phyloP scores from a whole-genome alignment of 1,139 yeast species.

The Candida freyschussii region DNA sequence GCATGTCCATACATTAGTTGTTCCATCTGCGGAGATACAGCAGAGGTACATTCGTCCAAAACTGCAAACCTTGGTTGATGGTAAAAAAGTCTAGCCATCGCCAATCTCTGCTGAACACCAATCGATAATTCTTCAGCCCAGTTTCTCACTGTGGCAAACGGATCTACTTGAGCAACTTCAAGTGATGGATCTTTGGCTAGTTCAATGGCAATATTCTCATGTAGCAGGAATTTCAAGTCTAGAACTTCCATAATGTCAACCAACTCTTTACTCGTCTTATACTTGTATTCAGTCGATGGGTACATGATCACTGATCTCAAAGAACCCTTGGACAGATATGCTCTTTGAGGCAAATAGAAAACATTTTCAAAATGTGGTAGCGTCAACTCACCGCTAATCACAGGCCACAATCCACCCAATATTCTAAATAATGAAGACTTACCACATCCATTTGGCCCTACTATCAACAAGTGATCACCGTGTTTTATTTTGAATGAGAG shows the following conservation, averaged over 20 bases:
- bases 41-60: constrained; percentile 92
- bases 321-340: constrained; percentile 67
- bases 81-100: constrained; percentile 89
- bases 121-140: constrained; percentile 88
- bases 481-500: constrained; percentile 68
- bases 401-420: constrained; percentile 93
- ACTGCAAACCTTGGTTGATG: constrained; percentile 93
- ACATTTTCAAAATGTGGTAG: constrained; percentile 63
- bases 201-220: constrained; percentile 32
- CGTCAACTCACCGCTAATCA: constrained; percentile 53
- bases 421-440: constrained; percentile 87
- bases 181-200: constrained; percentile 25
- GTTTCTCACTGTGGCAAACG: constrained; percentile 66
- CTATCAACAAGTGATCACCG: constrained; percentile 83
- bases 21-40: constrained; percentile 88
- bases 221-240: constrained; percentile 52
- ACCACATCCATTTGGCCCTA: constrained; percentile 96
- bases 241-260: constrained; percentile 55
- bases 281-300: constrained; percentile 55
- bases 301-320: constrained; percentile 85
- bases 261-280: constrained; percentile 55
- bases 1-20: constrained; percentile 87
- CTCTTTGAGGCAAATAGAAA: constrained; percentile 89
- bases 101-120: constrained; percentile 91
- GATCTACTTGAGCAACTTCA: constrained; percentile 31